Percentiles rank a stretch among this genome's conserved stretches.
phyloP scores from a whole-genome alignment of 306 rosid genomes.

The Arachis hypogaea region DNA sequence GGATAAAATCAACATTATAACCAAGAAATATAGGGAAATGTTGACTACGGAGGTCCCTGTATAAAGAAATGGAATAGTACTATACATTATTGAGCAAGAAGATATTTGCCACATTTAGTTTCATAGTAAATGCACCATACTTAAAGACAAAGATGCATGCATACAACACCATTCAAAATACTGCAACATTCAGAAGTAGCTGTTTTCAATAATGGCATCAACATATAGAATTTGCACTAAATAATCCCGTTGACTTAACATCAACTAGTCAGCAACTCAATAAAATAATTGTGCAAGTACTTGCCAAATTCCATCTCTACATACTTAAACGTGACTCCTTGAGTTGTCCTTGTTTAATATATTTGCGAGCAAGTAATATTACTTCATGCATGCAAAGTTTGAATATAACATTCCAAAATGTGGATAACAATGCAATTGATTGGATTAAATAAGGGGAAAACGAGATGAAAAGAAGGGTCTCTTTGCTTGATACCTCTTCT shows the following conservation, averaged over 20 bases:
- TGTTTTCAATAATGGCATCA: constrained; percentile 28
- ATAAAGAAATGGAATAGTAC: background rate
- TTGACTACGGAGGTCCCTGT: background rate
- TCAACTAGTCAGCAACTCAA: constrained; percentile 12
- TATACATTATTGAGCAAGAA: background rate
- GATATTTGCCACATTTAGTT: constrained; percentile 10
- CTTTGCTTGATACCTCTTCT: constrained; percentile 70
- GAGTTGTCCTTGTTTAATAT: background rate
- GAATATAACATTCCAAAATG: constrained; percentile 21
- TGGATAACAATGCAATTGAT: constrained; percentile 17
- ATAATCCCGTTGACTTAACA: constrained; percentile 11
- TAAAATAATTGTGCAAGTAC: background rate
- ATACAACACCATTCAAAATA: constrained; percentile 1
- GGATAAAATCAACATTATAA: constrained; percentile 22
- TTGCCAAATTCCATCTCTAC: constrained; percentile 10
- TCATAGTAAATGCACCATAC: constrained; percentile 1
- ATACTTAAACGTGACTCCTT: background rate
- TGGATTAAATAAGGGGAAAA: background rate
- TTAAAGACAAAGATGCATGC: background rate
- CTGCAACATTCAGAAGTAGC: constrained; percentile 19
- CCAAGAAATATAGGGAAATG: background rate
- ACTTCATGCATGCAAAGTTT: background rate
- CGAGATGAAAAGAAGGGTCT: background rate
- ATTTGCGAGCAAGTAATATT: constrained; percentile 13
- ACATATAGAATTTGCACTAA: constrained; percentile 18